Evolutionary conservation across 441 rosid genomes (phyloP), one percentile per base, ranked within the genome.

Genomic region (Populus hybrid): DNA sequence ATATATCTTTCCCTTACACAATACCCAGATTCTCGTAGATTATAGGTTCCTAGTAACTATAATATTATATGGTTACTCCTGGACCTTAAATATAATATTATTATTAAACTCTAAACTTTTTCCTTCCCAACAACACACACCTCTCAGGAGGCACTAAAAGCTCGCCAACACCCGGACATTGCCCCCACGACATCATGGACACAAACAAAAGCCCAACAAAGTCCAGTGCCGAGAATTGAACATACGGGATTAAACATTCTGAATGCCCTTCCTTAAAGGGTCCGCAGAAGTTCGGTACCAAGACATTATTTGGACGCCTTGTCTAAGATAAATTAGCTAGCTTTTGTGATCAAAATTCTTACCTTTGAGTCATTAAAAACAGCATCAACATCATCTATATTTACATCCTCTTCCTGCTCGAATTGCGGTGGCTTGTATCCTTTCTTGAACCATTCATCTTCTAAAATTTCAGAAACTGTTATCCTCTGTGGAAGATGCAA

Each of bases 371-470:
- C 87, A 79, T 87, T 84, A 63, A 95, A 30, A 30, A 30, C 32
- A 30, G 32, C 32, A 30, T 30, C 32, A 30, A 30, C 32, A 30
- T 30, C 32, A 75, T 86, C 92, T 57, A 90, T 86, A 82, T 85
- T 88, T 77, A 86, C 89, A 78, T 81, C 94, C 79, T 83, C 95
- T 24, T 87, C 97, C 85, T 87, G 83, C 80, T 88, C 87, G 79
- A 91, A 92, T 11, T 81, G 85, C 5, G 96, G 90, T 63, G 92
- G 87, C 79, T 76, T 89, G 87, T 88, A 93, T 67, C 91, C 93
- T 86, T 85, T 89, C 87, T 85, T 91, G 86, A 95, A 93, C 99
- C 98, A 95, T 46, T 75, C 93, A 87, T 95, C 91, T 81, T 90
- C 85, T 74, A 90, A 77, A 68, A 95, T 89, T 82, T 93, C 94